These are phyloP conservation scores for Eimeria brunetti DNA, from an alignment of 169 alveolate genomes.

Conservation along the genomic window DNA sequence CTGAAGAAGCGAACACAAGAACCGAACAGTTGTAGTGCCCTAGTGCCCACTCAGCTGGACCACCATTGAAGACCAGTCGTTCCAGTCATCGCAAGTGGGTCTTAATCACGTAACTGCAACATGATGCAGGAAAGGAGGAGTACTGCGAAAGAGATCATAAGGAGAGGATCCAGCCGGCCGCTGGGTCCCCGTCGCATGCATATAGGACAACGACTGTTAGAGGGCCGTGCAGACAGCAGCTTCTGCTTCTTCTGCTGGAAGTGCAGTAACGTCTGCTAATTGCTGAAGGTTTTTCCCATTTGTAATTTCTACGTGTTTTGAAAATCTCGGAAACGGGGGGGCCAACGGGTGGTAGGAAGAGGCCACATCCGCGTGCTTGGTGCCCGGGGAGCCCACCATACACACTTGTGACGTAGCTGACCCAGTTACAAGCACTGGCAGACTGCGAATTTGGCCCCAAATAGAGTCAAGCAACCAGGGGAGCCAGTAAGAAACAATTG, in stretches of 20 bases:
- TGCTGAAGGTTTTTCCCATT: background rate
- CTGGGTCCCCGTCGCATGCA: slow-evolving; percentile 6
- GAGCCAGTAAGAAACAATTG: background rate
- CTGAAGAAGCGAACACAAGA: background rate
- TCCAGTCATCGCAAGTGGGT: background rate
- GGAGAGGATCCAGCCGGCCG: background rate
- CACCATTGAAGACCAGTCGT: background rate
- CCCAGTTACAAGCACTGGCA: background rate
- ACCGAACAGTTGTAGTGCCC: background rate
- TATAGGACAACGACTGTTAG: background rate
- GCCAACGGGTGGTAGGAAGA: background rate
- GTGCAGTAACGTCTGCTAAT: background rate
- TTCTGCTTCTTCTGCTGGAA: background rate
- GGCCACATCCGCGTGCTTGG: background rate
- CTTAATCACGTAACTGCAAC: background rate
- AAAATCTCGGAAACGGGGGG: background rate
- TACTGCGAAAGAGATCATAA: background rate
- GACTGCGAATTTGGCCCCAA: background rate
- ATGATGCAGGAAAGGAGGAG: background rate
- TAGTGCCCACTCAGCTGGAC: background rate
- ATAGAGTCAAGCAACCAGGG: background rate
- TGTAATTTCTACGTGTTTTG: background rate
- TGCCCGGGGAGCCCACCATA: background rate
- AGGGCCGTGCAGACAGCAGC: background rate
- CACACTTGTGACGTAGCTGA: background rate